A percentile compares a stretch with the other conserved stretches of the same genome.
Evolutionary conservation across 805 yeast genomes (phyloP).

Genomic region (Nakazawaea ambrosiae): DNA sequence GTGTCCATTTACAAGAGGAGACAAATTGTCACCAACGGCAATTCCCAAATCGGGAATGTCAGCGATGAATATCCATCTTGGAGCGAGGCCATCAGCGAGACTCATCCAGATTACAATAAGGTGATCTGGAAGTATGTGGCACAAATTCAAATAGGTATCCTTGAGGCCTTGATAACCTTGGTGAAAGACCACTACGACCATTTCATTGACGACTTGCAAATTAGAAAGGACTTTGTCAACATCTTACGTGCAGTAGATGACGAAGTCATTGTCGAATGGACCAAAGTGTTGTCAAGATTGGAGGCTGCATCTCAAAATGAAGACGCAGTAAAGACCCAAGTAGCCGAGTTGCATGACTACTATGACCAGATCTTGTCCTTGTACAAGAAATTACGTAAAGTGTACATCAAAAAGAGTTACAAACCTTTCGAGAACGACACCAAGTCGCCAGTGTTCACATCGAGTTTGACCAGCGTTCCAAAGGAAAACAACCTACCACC

Average conservation of each 20-base stretch:
- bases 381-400: slow-evolving; percentile 60
- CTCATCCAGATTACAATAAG: slow-evolving; percentile 25
- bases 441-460: slow-evolving; percentile 31
- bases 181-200: slow-evolving; percentile 69
- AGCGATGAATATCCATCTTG: slow-evolving; percentile 42
- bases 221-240: slow-evolving; percentile 54
- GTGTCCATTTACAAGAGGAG: slow-evolving; percentile 33
- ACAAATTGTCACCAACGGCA: not conserved
- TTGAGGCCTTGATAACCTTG: slow-evolving; percentile 68
- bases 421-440: slow-evolving; percentile 45
- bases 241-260: slow-evolving; percentile 61
- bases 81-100: slow-evolving; percentile 31
- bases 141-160: slow-evolving; percentile 73
- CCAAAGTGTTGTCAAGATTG: slow-evolving; percentile 23
- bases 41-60: not conserved
- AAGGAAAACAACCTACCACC: slow-evolving; percentile 39
- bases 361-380: slow-evolving; percentile 27
- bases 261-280: slow-evolving; percentile 51
- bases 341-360: slow-evolving; percentile 15
- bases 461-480: slow-evolving; percentile 34
- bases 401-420: slow-evolving; percentile 64
- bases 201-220: slow-evolving; percentile 59
- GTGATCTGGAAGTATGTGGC: slow-evolving; percentile 63
- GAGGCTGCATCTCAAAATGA: slow-evolving; percentile 19
- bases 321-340: slow-evolving; percentile 6